phyloP scores from a whole-genome alignment of 2,329 filamentous ascomycete species.

The Trichophyton mentagrophytes region DNA sequence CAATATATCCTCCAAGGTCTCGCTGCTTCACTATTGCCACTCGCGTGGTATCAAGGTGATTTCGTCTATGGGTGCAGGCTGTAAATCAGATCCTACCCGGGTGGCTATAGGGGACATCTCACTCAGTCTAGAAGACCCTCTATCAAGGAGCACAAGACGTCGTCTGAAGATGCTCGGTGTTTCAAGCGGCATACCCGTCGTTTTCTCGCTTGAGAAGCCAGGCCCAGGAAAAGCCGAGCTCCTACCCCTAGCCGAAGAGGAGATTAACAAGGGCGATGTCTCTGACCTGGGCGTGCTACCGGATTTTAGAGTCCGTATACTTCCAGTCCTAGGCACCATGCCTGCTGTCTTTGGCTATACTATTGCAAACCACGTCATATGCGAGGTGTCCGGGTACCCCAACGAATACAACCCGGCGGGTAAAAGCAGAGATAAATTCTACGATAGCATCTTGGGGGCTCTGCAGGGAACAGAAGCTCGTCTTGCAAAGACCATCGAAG shows the following conservation, averaged over 20 bases:
- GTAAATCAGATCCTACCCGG: constrained; percentile 73
- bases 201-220: constrained; percentile 83
- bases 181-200: constrained; percentile 72
- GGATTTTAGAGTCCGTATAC: constrained; percentile 86
- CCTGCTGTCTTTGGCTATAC: constrained; percentile 90
- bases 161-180: constrained; percentile 66
- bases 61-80: constrained; percentile 90
- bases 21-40: constrained; percentile 76
- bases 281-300: constrained; percentile 78
- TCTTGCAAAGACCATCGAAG: constrained; percentile 44
- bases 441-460: constrained; percentile 65
- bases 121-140: constrained; percentile 69
- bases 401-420: constrained; percentile 61
- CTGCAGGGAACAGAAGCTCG: constrained; percentile 72
- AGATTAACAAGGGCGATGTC: constrained; percentile 74
- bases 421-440: constrained; percentile 82
- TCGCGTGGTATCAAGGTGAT: constrained; percentile 67
- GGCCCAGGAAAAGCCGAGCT: constrained; percentile 84
- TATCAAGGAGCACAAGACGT: constrained; percentile 73
- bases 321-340: constrained; percentile 94
- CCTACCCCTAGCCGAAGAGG: constrained; percentile 73
- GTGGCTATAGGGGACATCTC: constrained; percentile 89
- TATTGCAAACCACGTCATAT: constrained; percentile 82
- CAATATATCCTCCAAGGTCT: constrained; percentile 95
- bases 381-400: constrained; percentile 69